Conservation (phyloP, 805 yeast genomes). For the Starmerella lactis-condensi region DNA sequence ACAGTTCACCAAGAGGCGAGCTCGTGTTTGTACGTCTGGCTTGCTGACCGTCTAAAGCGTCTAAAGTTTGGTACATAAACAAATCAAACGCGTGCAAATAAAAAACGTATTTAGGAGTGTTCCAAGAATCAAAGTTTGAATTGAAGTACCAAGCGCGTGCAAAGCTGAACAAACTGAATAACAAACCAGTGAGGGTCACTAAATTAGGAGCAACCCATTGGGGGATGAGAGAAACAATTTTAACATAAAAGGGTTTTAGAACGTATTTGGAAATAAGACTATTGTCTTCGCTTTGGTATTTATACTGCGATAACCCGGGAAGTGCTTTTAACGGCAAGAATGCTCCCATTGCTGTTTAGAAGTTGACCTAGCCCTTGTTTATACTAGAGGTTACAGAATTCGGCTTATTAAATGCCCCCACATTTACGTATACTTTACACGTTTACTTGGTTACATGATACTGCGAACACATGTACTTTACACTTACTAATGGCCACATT, state of each 20-base stretch:
- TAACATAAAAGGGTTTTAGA: constrained; percentile 66
- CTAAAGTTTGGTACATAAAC: constrained; percentile 87
- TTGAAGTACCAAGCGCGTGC: constrained; percentile 50
- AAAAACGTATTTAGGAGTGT: constrained; percentile 62
- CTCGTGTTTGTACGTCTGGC: constrained; percentile 87
- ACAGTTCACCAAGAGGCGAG: constrained; percentile 88
- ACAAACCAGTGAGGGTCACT: constrained; percentile 62
- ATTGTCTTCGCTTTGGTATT: constrained; percentile 46
- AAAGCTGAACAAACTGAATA: constrained; percentile 49
- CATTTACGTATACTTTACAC: too few relatives aligned
- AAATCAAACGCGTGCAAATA: constrained; percentile 61
- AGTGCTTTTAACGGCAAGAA: constrained; percentile 16
- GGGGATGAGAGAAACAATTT: constrained; percentile 61
- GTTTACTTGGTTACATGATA: too few relatives aligned
- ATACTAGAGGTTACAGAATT: too few relatives aligned
- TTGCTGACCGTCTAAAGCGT: constrained; percentile 92
- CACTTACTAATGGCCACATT: too few relatives aligned
- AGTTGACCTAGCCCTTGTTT: too few relatives aligned
- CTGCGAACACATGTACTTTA: too few relatives aligned
- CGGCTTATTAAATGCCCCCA: too few relatives aligned
- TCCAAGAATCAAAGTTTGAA: constrained; percentile 36
- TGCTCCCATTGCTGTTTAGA: constrained; percentile 15
- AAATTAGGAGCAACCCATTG: constrained; percentile 69
- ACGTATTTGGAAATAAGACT: constrained; percentile 58
- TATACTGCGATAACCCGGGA: constrained; percentile 18